These are phyloP conservation scores for Xylariaceae sp. DNA, from an alignment of 2,329 filamentous ascomycete species.

Conservation along the genomic window DNA sequence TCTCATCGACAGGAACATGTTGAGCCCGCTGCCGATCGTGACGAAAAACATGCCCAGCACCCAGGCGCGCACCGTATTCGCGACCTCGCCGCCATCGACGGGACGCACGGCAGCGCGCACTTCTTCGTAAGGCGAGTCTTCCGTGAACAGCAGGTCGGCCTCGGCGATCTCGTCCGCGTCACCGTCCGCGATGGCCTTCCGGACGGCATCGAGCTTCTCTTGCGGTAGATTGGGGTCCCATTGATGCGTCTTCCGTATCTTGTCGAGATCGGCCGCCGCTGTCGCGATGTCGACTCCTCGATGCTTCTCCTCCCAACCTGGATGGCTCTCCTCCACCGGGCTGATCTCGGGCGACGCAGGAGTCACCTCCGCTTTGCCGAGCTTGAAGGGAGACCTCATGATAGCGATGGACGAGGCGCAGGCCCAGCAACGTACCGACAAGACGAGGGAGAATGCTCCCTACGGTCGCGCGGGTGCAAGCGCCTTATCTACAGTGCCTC, in stretches of 20 bases:
- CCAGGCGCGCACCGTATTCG: conserved; percentile 41
- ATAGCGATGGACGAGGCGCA: no score
- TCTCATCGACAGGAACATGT: conserved; percentile 33
- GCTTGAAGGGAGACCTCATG: conserved; percentile 9
- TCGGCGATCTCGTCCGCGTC: conserved; percentile 27
- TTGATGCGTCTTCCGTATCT: conserved; percentile 29
- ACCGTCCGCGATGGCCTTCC: conserved; percentile 26
- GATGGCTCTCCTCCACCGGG: conserved; percentile 8
- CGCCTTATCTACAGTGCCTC: background rate
- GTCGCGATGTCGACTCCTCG: conserved; percentile 14
- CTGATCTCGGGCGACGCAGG: conserved; percentile 8
- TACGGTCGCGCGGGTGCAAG: background rate
- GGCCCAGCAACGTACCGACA: no score
- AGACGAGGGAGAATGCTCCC: no score
- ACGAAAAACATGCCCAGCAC: conserved; percentile 40
- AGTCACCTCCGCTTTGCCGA: conserved; percentile 3
- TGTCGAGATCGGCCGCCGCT: conserved; percentile 23
- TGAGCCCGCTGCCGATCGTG: conserved; percentile 35
- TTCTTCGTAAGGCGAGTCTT: conserved; percentile 35
- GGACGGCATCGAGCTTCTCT: conserved; percentile 29
- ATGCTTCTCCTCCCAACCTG: conserved; percentile 16
- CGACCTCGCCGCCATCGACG: conserved; percentile 37
- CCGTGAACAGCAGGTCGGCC: conserved; percentile 27
- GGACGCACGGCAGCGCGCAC: conserved; percentile 41
- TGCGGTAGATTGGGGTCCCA: conserved; percentile 31